Conservation (phyloP, 495 filamentous ascomycete genomes). For the Emericellopsis terricola region DNA sequence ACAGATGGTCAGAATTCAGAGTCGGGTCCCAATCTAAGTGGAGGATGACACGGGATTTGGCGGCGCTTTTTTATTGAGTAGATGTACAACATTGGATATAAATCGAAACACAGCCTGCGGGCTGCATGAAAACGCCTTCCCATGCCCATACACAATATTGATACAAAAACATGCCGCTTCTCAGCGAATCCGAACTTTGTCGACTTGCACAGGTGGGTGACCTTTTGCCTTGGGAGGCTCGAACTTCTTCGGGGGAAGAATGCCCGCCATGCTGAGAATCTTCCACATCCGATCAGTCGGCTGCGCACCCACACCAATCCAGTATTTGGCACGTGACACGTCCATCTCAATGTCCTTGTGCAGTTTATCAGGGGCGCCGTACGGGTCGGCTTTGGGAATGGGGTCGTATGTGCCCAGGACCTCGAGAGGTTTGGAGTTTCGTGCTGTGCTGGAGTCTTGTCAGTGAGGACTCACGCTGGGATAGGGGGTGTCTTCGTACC, state of each 20-base stretch:
- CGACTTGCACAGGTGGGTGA: background rate
- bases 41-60: too few species aligned
- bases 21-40: too few species aligned
- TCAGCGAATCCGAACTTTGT: slow-evolving; percentile 1
- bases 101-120: too few species aligned
- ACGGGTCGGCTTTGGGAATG: slow-evolving; percentile 52
- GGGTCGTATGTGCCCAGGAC: slow-evolving; percentile 93
- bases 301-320: slow-evolving; percentile 92
- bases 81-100: too few species aligned
- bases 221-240: background rate
- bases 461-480: slow-evolving; percentile 3
- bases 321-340: slow-evolving; percentile 66
- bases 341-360: slow-evolving; percentile 88
- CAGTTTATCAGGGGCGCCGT: slow-evolving; percentile 44
- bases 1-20: too few species aligned
- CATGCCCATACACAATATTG: too few species aligned
- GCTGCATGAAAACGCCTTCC: too few species aligned
- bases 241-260: background rate
- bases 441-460: slow-evolving; percentile 38
- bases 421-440: slow-evolving; percentile 76
- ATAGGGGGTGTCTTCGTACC: slow-evolving; percentile 34
- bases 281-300: slow-evolving; percentile 79
- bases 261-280: slow-evolving; percentile 64
- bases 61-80: background rate
- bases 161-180: background rate